phyloP scores from a whole-genome alignment of 352 stramenopile genomes.

The Phytophthora hybrid region DNA sequence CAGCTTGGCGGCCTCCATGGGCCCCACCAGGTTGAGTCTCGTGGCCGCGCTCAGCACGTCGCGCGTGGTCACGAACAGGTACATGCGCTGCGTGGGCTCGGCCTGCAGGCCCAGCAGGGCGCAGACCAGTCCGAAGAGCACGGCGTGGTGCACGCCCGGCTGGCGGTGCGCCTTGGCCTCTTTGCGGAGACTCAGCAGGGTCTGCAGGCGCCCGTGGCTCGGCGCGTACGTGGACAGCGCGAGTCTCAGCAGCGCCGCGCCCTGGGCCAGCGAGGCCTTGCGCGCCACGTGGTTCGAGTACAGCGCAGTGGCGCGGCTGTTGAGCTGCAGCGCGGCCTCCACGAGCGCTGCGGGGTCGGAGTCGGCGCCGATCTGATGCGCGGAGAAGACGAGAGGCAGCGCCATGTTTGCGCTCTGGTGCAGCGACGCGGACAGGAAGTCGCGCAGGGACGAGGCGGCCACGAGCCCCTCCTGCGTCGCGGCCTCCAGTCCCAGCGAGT shows the following conservation, averaged over 20 bases:
- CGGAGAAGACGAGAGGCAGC: constrained; percentile 73
- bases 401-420: constrained; percentile 81
- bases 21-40: constrained; percentile 81
- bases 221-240: constrained; percentile 64
- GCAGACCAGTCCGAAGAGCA: constrained; percentile 77
- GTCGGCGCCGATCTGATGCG: constrained; percentile 39
- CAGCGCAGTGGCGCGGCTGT: constrained; percentile 59
- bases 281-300: constrained; percentile 84
- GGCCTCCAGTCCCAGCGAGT: constrained; percentile 83
- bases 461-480: constrained; percentile 78
- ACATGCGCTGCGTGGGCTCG: constrained; percentile 74
- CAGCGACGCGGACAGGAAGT: constrained; percentile 69
- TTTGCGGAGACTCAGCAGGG: constrained; percentile 59
- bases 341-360: constrained; percentile 34
- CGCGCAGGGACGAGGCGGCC: constrained; percentile 46
- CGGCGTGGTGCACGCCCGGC: constrained; percentile 65
- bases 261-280: constrained; percentile 81
- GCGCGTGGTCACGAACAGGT: constrained; percentile 78
- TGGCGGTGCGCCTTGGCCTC: constrained; percentile 60
- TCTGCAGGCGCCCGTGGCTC: constrained; percentile 37
- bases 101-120: constrained; percentile 56
- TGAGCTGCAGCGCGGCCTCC: constrained; percentile 57
- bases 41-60: constrained; percentile 82
- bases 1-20: constrained; percentile 72
- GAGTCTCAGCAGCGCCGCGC: constrained; percentile 72